Evolutionary conservation across 1,284 basidiomycete genomes (phyloP).

Genomic region (Fereydounia khargensis): DNA sequence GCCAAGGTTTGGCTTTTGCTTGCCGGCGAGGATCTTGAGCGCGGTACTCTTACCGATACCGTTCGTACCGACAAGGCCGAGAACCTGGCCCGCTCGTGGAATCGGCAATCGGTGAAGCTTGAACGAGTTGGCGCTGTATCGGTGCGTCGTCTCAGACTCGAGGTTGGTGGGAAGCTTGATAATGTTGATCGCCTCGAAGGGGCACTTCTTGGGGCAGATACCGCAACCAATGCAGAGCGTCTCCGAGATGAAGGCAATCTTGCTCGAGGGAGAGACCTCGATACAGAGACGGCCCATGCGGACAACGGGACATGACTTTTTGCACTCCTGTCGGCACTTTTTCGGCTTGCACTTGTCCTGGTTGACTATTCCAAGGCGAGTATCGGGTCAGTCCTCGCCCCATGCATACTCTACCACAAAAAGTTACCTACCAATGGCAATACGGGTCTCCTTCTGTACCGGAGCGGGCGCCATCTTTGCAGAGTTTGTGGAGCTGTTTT

Average conservation of each 20-base stretch:
- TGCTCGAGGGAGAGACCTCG: constrained; percentile 48
- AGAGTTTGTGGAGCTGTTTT: constrained; percentile 1
- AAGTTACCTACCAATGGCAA: constrained; percentile 43
- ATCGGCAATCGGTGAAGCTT: constrained; percentile 55
- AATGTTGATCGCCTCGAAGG: constrained; percentile 57
- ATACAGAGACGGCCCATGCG: constrained; percentile 55
- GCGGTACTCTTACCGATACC: constrained; percentile 57
- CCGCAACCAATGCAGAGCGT: constrained; percentile 57
- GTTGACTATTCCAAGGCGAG: no score
- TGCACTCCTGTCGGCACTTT: constrained; percentile 57
- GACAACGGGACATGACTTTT: constrained; percentile 56
- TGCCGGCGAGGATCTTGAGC: constrained; percentile 56
- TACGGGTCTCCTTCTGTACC: constrained; percentile 52
- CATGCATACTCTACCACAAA: no score
- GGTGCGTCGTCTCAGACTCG: constrained; percentile 55
- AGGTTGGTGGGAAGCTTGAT: constrained; percentile 57
- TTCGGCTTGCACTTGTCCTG: constrained; percentile 57
- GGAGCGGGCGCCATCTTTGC: constrained; percentile 34
- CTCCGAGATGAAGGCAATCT: constrained; percentile 56
- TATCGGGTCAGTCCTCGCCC: no score
- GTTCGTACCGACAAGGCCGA: constrained; percentile 56
- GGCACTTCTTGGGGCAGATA: constrained; percentile 58
- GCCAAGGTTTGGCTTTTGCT: constrained; percentile 57
- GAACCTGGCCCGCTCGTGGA: constrained; percentile 54
- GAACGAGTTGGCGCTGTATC: constrained; percentile 57